Conservation (phyloP, 495 filamentous ascomycete species). For the Lichenothelia convexa region DNA sequence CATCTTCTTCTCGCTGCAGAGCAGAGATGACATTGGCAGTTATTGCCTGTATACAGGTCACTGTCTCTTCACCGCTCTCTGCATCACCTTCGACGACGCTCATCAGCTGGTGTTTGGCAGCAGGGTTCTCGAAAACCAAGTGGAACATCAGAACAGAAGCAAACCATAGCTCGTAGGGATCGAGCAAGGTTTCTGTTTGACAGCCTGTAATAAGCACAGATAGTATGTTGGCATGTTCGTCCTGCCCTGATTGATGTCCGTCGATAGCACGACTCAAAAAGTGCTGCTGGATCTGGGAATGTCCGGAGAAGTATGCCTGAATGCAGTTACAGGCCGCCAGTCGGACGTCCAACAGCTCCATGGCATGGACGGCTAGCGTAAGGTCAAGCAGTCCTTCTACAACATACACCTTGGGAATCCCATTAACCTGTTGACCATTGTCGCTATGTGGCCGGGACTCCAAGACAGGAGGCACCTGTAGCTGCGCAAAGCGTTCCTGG, state of each 20-base stretch:
- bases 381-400: slow-evolving; percentile 89
- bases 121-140: slow-evolving; percentile 62
- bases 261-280: slow-evolving; percentile 81
- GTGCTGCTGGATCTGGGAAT: slow-evolving; percentile 60
- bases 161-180: slow-evolving; percentile 86
- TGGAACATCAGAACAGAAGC: slow-evolving; percentile 81
- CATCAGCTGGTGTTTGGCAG: slow-evolving; percentile 66
- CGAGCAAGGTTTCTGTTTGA: slow-evolving; percentile 38
- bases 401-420: slow-evolving; percentile 53
- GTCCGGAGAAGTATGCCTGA: slow-evolving; percentile 74
- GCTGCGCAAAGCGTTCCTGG: slow-evolving; percentile 76
- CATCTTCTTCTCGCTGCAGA: slow-evolving; percentile 43
- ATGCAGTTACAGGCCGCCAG: slow-evolving; percentile 76
- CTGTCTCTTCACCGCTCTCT: slow-evolving; percentile 79
- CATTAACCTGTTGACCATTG: slow-evolving; percentile 29
- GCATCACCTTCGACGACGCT: slow-evolving; percentile 76
- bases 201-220: slow-evolving; percentile 51
- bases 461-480: slow-evolving; percentile 45
- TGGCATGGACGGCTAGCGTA: slow-evolving; percentile 46
- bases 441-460: slow-evolving; percentile 18
- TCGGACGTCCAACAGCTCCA: slow-evolving; percentile 57
- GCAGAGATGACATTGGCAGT: slow-evolving; percentile 43
- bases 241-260: slow-evolving; percentile 57
- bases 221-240: slow-evolving; percentile 80
- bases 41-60: slow-evolving; percentile 81